These are phyloP conservation scores for Physocladia obscura DNA, from an alignment of 192 early-diverging fungal genomes.

Conservation along the genomic window DNA sequence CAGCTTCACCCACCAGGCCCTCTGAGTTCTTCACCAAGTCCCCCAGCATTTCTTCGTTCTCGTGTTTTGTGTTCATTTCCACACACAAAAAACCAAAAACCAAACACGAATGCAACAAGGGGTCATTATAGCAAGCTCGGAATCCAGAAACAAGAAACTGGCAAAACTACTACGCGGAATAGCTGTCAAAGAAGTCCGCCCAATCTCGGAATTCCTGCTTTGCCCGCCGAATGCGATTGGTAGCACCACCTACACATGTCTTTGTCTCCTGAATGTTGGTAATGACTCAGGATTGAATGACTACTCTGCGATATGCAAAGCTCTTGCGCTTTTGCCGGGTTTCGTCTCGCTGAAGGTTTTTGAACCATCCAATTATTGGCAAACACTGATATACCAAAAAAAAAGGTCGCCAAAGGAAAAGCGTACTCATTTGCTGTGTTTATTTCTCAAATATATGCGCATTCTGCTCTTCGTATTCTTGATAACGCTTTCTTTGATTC, in stretches of 20 bases:
- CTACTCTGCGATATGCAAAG: not conserved
- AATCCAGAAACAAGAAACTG: no score
- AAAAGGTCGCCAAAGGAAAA: not conserved
- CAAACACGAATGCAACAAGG: no score
- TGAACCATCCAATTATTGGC: not conserved
- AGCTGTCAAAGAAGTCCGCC: not conserved
- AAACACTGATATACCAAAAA: not conserved
- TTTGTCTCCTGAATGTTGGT: slow-evolving; percentile 19
- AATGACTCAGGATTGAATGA: not conserved
- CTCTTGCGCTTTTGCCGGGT: not conserved
- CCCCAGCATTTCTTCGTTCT: no score
- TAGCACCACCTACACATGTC: not conserved
- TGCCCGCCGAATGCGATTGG: not conserved
- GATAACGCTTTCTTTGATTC: slow-evolving; percentile 8
- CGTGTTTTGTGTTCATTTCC: no score
- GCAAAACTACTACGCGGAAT: slow-evolving; percentile 2
- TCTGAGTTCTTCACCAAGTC: no score
- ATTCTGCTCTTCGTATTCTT: not conserved
- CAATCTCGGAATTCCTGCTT: not conserved
- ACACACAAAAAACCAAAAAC: no score
- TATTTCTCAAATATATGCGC: not conserved
- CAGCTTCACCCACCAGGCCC: no score
- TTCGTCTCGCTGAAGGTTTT: slow-evolving; percentile 5
- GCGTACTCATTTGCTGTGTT: slow-evolving; percentile 19
- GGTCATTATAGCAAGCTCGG: no score